Evolutionary conservation across 768 basidiomycete species (phyloP).

Genomic region (Imleria badia): DNA sequence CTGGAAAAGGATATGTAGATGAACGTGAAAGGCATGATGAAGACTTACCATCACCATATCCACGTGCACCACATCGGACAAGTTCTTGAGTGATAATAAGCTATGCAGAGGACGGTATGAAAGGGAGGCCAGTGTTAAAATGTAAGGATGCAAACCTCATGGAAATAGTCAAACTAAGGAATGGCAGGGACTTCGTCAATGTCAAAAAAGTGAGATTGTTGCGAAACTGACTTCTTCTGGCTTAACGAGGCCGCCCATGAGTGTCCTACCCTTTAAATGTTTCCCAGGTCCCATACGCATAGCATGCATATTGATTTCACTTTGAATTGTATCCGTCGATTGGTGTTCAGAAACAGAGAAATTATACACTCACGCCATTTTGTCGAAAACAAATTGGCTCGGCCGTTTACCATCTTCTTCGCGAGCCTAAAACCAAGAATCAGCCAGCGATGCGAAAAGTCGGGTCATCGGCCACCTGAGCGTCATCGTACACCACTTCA

Average conservation of each 20-base stretch:
- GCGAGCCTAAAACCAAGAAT: constrained; percentile 42
- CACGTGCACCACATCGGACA: constrained; percentile 51
- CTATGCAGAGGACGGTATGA: constrained; percentile 20
- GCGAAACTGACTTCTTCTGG: constrained; percentile 60
- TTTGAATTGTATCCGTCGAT: constrained; percentile 19
- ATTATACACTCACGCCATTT: constrained; percentile 66
- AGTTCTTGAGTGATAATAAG: constrained; percentile 69
- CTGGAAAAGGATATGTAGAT: constrained; percentile 8
- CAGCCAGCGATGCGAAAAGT: constrained; percentile 13
- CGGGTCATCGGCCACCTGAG: constrained; percentile 24
- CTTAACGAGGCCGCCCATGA: constrained; percentile 72
- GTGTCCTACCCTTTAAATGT: constrained; percentile 72
- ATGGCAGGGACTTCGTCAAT: constrained; percentile 18
- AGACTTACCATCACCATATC: constrained; percentile 61
- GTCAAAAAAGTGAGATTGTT: background rate
- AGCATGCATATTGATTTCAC: constrained; percentile 73
- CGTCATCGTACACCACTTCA: constrained; percentile 55
- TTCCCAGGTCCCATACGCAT: constrained; percentile 93
- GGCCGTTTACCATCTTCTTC: constrained; percentile 93
- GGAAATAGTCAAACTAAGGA: constrained; percentile 64
- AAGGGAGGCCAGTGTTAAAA: background rate
- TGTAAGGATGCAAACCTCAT: constrained; percentile 52
- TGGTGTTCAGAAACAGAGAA: background rate
- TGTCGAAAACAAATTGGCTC: constrained; percentile 70
- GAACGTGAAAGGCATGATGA: background rate